Evolutionary conservation across 2,329 filamentous ascomycete species (phyloP).

Genomic region (Ceratocystis alfenasii): DNA sequence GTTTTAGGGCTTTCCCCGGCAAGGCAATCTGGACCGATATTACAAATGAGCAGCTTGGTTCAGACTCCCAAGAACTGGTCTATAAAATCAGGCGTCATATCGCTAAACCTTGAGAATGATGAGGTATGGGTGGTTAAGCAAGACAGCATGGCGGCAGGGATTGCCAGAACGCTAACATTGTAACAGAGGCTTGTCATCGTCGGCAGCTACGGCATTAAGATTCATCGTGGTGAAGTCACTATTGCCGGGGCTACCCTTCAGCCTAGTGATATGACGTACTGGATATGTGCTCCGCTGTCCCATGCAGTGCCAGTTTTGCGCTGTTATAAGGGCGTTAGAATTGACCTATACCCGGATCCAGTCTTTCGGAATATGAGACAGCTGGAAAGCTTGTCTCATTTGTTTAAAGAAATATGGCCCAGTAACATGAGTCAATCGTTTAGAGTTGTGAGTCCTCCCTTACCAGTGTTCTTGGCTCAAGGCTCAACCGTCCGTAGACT

Average conservation of each 20-base stretch:
- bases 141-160: not conserved
- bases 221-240: conserved; percentile 50
- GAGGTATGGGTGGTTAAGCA: conserved; percentile 33
- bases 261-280: conserved; percentile 36
- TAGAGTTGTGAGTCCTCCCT: conserved; percentile 36
- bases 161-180: not conserved
- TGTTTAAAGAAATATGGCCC: conserved; percentile 58
- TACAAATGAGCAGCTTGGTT: conserved; percentile 20
- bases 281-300: conserved; percentile 55
- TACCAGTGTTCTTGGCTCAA: not conserved
- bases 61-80: conserved; percentile 14
- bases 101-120: conserved; percentile 36
- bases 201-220: conserved; percentile 55
- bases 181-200: conserved; percentile 48
- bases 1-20: not conserved
- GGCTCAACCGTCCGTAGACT: conserved; percentile 23
- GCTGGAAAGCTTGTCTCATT: conserved; percentile 49
- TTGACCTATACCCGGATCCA: conserved; percentile 47
- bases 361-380: conserved; percentile 38
- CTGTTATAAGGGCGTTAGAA: conserved; percentile 36
- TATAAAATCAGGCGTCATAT: conserved; percentile 28
- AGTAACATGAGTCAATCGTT: conserved; percentile 34
- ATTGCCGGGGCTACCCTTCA: conserved; percentile 53
- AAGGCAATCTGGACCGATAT: not conserved
- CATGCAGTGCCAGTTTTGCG: conserved; percentile 58